Percentiles rank a stretch among this genome's conserved stretches.
These are phyloP conservation scores for Cinchona pubescens DNA, from an alignment of 257 asterid species.

Conservation along the genomic window DNA sequence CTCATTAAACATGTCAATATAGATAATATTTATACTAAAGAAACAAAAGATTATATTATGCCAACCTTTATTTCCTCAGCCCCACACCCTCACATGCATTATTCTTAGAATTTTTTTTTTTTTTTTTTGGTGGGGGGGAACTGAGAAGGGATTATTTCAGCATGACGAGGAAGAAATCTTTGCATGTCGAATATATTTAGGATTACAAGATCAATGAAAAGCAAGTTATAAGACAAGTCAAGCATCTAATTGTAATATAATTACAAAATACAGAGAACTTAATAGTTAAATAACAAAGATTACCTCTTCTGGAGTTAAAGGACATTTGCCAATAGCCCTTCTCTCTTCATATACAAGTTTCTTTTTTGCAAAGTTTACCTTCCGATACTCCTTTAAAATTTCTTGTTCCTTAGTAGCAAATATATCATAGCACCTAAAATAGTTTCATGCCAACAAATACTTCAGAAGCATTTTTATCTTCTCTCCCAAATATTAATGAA, in stretches of 20 bases:
- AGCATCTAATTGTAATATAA: neutral
- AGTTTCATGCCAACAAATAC: neutral
- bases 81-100: too few species aligned
- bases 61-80: neutral
- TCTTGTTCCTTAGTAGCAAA: constrained; percentile 72
- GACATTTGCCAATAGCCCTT: constrained; percentile 97
- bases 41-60: neutral
- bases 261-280: too few species aligned
- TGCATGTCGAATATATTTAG: neutral
- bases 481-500: neutral
- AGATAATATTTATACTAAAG: too few species aligned
- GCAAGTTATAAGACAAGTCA: neutral
- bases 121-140: too few species aligned
- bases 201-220: neutral
- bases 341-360: constrained; percentile 76
- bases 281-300: neutral
- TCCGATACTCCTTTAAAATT: constrained; percentile 65
- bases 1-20: neutral
- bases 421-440: constrained; percentile 85
- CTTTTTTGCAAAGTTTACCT: constrained; percentile 80
- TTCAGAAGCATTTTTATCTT: neutral
- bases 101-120: too few species aligned
- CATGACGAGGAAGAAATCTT: too few species aligned
- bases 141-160: too few species aligned
- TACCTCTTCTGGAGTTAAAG: constrained; percentile 98